Evolutionary conservation across 1,284 basidiomycete genomes (phyloP), one percentile per base, ranked within the genome.

Genomic region (Fomitopsis schrenkii): DNA sequence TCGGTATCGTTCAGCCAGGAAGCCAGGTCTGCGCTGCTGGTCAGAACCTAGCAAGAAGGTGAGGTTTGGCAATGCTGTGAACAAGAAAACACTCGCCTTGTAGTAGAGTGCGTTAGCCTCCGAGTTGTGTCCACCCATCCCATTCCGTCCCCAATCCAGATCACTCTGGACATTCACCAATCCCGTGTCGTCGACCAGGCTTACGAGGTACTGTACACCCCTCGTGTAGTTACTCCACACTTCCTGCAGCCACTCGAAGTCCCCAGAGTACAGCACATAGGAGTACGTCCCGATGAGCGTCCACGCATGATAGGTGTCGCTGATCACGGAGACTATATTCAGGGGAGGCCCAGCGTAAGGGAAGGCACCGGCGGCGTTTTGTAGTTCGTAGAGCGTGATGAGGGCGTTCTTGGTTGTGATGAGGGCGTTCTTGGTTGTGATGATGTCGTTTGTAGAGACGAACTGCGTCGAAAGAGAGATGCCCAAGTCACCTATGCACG

Each of bases 381-480:
- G 81, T 0, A 74, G 75, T 3, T 81, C 73, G 63, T 85, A 85
- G 80, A 85, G 84, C 1, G 84, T 85, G 1, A 79, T 74, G 5
- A 86, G 76, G 0, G 84, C 83, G 66, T 86, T 86, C 36, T 77
- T 74, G 0, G 82, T 82, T 0, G 85, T 79, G 1, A 83, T 59
- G 1, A 86, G 76, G 0, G 84, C 83, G 66, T 86, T 86, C 36
- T 77, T 74, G 0, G 82, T 82, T 0, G 85, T 79, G 1, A 83
- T 59, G 1, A 86, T 76, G 62, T 85, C 84, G 64, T 83, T 82
- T 0, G 83, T 85, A 0, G 83, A 84, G 1, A 86, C 84, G 63
- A 85, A 85, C 64, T 82, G 79, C 0, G 84, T 80, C 0, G 83
- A 83, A 3, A 85, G 83, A 0, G 84, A 83, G 33, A 86, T 83